Conservation (phyloP, 148 eudicot species). For the Amaranthus cruentus region DNA sequence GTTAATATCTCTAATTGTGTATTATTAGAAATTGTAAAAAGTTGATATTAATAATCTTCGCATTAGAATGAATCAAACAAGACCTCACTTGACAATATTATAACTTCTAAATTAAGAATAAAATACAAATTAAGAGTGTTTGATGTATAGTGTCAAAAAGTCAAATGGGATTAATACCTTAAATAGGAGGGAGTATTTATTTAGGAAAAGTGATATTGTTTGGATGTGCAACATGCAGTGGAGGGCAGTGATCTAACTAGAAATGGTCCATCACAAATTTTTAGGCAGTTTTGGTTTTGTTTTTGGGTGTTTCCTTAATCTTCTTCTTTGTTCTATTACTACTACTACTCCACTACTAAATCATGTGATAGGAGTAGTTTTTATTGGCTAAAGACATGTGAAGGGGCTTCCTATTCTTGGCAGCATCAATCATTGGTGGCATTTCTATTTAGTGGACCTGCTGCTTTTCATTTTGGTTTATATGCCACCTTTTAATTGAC, state of each 20-base stretch:
- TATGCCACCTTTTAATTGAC: not conserved
- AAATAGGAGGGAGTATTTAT: not conserved
- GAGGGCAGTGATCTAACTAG: slow-evolving; percentile 1
- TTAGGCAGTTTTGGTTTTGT: slow-evolving; percentile 10
- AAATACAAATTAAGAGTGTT: not conserved
- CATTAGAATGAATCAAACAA: too few relatives aligned
- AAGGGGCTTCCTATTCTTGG: slow-evolving; percentile 18
- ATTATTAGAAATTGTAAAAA: too few relatives aligned
- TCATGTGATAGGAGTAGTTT: slow-evolving; percentile 7
- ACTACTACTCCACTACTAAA: not conserved
- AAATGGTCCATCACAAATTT: slow-evolving; percentile 15
- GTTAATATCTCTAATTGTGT: too few relatives aligned
- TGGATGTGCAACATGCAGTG: slow-evolving; percentile 1
- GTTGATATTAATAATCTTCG: too few relatives aligned
- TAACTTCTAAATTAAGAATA: not conserved
- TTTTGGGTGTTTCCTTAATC: not conserved
- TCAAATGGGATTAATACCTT: too few relatives aligned
- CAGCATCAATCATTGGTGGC: slow-evolving; percentile 33
- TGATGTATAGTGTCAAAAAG: too few relatives aligned
- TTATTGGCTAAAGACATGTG: slow-evolving; percentile 24
- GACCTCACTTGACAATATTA: too few relatives aligned
- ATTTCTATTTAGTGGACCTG: slow-evolving; percentile 19
- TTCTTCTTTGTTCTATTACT: too few relatives aligned
- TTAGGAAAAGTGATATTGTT: slow-evolving; percentile 1
- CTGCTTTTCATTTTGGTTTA: slow-evolving; percentile 1